Evolutionary conservation across 2,329 filamentous ascomycete species (phyloP), one percentile per base, ranked within the genome.

Genomic region (Akanthomyces uredinophilus): DNA sequence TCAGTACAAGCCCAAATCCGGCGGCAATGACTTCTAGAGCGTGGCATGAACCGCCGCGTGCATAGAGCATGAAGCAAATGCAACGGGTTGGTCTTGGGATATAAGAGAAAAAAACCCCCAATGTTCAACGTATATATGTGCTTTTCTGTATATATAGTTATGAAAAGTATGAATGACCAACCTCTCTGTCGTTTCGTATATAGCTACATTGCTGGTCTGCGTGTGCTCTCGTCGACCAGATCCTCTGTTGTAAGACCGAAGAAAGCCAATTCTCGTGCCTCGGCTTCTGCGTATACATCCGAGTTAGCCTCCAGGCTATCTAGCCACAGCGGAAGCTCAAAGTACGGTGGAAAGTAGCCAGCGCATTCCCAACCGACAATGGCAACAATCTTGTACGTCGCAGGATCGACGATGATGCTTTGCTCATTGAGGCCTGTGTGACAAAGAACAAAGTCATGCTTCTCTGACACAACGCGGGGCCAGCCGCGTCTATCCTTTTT

Each of bases 1-100:
- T 70, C 83, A 83, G 68, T 91, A 91, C 71, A 73, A 83, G 10
- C 85, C 86, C 39, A 90, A 61, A 50, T 50, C 58, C 46, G 49
- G 51, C 14, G 29, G 41, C 16, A 11, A 27, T n/a, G 35, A 53
- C 14, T 27, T 59, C 11, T 39, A n/a, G 29, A 43, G 20, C 11
- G 49, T 18, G 14, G 5, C 10, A 29, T 24, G 8, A 20, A 11
- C 18, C 3, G n/a, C 18, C 3, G 5, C 20, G 16, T 10, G 11
- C 22, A 22, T 24, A 22, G 5, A 47, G n/a, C 32, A 47, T 22
- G 13, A 3, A 2, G 20, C n/a, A 24, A 11, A 11, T 47, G 44
- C 22, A 27, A 24, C 14, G n/a, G 20, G 27, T 47, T 47, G 32
- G 50, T 11, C 14, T 16, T n/a, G 49, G 29, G 4, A 51, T 20